Evolutionary conservation across 1,284 basidiomycete genomes (phyloP).

Genomic region (Paramarasmius palmivorus): DNA sequence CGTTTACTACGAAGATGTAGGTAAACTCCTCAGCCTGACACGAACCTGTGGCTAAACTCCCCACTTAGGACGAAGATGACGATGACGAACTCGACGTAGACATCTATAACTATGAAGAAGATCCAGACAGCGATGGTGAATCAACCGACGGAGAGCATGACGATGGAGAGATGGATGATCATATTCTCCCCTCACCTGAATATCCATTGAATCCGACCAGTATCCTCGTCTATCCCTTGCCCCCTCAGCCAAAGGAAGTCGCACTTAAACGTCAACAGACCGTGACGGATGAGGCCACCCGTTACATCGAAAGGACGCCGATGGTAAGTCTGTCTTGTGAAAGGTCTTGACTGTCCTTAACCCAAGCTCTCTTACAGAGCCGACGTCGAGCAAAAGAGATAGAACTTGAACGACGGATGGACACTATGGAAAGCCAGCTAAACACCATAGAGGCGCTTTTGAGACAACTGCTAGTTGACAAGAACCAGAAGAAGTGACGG

Average conservation of each 20-base stretch:
- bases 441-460: neutral
- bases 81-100: neutral
- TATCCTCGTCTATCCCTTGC: neutral
- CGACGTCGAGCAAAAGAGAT: neutral
- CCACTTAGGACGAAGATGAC: neutral
- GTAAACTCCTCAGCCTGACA: no score
- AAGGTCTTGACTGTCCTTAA: neutral
- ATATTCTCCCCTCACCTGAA: neutral
- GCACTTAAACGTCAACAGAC: neutral
- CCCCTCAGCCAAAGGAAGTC: neutral
- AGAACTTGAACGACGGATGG: neutral
- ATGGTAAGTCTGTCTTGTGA: neutral
- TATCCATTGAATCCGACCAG: neutral
- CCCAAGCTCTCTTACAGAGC: neutral
- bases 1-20: neutral
- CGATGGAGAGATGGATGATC: neutral
- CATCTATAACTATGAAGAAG: neutral
- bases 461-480: neutral
- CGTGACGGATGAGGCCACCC: neutral
- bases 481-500: neutral
- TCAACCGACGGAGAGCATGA: no score
- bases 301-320: neutral
- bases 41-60: no score
- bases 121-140: neutral
- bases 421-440: neutral